These are phyloP conservation scores for Xanthoconium stramineum DNA, from an alignment of 768 basidiomycete genomes.

Conservation along the genomic window DNA sequence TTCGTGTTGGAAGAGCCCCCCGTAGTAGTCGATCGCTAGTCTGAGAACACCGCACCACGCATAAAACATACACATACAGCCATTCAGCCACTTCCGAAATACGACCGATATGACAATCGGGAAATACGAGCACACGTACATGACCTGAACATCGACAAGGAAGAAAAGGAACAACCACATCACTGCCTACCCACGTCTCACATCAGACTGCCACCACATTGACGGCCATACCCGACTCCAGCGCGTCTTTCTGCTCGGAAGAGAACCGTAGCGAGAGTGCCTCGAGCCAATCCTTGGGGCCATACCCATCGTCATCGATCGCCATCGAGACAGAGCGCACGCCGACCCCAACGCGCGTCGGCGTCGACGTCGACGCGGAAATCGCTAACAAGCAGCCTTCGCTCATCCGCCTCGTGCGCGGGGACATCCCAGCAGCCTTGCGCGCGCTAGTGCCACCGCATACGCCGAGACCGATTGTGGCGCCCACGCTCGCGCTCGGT, in stretches of 20 bases:
- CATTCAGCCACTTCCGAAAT: background rate
- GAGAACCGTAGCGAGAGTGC: conserved; percentile 14
- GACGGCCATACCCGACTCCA: background rate
- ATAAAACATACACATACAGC: background rate
- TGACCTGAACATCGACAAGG: background rate
- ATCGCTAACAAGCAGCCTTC: conserved; percentile 20
- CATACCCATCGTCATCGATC: conserved; percentile 1
- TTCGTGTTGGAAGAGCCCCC: no score
- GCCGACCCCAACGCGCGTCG: conserved; percentile 14
- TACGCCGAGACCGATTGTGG: background rate
- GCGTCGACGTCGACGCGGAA: conserved; percentile 12
- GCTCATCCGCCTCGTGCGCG: conserved; percentile 12
- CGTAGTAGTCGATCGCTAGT: background rate
- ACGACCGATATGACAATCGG: background rate
- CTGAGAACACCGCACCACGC: background rate
- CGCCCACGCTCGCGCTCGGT: background rate
- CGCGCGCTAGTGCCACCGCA: no score
- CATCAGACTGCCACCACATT: background rate
- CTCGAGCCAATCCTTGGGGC: conserved; percentile 18
- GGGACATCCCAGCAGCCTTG: background rate
- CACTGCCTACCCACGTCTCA: background rate
- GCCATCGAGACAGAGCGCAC: conserved; percentile 3
- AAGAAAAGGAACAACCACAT: background rate
- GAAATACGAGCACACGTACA: background rate
- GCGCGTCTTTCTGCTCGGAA: background rate